Evolutionary conservation across 129 eudicot species (phyloP), one percentile per base, ranked within the genome.

Genomic region (Flaveria linearis): DNA sequence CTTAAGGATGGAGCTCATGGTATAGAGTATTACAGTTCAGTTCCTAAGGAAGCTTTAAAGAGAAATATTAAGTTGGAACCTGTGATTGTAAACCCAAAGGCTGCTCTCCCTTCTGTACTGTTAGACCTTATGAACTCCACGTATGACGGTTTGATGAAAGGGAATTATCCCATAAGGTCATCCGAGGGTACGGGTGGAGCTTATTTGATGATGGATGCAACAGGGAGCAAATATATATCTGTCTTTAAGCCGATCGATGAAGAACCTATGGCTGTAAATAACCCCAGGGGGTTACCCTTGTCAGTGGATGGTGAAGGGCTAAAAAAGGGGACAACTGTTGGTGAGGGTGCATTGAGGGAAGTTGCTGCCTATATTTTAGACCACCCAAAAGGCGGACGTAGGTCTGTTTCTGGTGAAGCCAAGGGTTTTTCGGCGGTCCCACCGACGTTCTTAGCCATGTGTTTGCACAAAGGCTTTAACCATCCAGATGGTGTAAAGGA

Each of bases 201-300:
- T 64, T 90, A 90, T 84, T 79, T 90, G 60, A 90, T 87, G 92
- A 86, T 60, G 81, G 96, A 87, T 80, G 76, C 87, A 36, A 45
- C 86, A 58, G 87, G 92, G 53, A 69, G 77, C 60, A 83, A 75
- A 51, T 85, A 79, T 76, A 58, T 90, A 6, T 79, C 88, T 62
- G 90, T 90, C 53, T 90, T 87, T 73, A 90, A 90, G 86, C 96
- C 96, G 45, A 76, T 79, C 14, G 96, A 90, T 69, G 96, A 90
- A 86, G 96, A 90, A 84, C 96, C 92, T 8, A 87, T 85, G 92
- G 96, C 96, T 58, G 81, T 85, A 51, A 87, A 90, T 68, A 90
- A 90, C 60, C 96, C 96, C 45, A 72, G 80, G 26, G 92, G 96
- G 25, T 75, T 90, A 14, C 92, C 90, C 4, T 30, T 84, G 47